Percentiles rank a stretch among this genome's conserved stretches.
Evolutionary conservation across 2,329 filamentous ascomycete genomes (phyloP).

Genomic region (Colletotrichum kahawae): DNA sequence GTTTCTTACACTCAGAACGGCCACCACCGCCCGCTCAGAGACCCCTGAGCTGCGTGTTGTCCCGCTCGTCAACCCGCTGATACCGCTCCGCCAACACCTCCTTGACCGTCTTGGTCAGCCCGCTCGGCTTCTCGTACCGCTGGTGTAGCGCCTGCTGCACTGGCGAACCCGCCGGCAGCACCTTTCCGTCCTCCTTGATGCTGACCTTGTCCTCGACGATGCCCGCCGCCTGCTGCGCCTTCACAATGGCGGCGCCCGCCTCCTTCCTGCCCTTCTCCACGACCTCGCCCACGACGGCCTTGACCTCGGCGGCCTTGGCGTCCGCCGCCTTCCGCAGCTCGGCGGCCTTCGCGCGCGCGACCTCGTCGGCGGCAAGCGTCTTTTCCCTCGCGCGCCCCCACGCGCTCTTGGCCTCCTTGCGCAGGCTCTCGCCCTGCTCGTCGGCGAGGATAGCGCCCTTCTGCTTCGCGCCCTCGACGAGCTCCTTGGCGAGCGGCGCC

Average conservation of each 20-base stretch:
- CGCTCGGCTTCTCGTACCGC: conserved; percentile 51
- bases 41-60: conserved; percentile 49
- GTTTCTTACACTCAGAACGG: neutral
- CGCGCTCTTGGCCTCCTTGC: conserved; percentile 24
- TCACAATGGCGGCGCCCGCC: conserved; percentile 25
- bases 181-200: conserved; percentile 45
- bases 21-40: neutral
- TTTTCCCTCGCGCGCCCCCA: conserved; percentile 25
- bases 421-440: conserved; percentile 23
- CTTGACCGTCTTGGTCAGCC: conserved; percentile 53
- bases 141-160: conserved; percentile 57
- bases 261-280: conserved; percentile 19
- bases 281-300: conserved; percentile 10
- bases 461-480: conserved; percentile 35
- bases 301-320: conserved; percentile 15
- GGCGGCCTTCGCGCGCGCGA: conserved; percentile 8
- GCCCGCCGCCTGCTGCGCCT: conserved; percentile 32
- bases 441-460: conserved; percentile 35
- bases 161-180: conserved; percentile 42
- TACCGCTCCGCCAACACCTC: conserved; percentile 62
- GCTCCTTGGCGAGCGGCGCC: conserved; percentile 37
- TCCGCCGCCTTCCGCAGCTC: conserved; percentile 12
- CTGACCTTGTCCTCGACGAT: conserved; percentile 25
- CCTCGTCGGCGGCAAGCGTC: conserved; percentile 18
- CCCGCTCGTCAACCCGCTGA: conserved; percentile 49